These are phyloP conservation scores for Cucurbita maxima DNA, from an alignment of 306 rosid species.

Conservation along the genomic window DNA sequence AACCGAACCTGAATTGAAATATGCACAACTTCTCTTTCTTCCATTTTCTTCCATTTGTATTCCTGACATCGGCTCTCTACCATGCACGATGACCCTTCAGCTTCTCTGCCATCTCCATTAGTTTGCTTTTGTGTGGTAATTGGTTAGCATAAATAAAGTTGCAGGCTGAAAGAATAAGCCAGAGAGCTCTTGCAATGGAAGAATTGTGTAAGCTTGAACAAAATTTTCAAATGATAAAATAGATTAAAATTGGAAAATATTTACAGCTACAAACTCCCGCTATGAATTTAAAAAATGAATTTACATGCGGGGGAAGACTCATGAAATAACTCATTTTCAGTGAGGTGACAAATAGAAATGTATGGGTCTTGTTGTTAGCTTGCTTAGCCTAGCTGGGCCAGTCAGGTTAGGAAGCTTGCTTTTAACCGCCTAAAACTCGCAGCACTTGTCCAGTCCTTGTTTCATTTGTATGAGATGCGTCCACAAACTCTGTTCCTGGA, in stretches of 20 bases:
- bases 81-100: not conserved
- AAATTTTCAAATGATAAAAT: not conserved
- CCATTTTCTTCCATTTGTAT: no score
- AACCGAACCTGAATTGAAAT: not conserved
- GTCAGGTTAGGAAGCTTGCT: not conserved
- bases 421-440: not conserved
- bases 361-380: not conserved
- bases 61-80: no score
- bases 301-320: conserved; percentile 16
- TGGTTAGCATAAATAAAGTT: no score
- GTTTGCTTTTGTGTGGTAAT: not conserved
- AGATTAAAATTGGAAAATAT: not conserved
- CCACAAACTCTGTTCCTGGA: conserved; percentile 68
- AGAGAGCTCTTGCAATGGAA: not conserved
- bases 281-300: not conserved
- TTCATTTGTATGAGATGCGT: conserved; percentile 64
- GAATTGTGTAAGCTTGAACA: not conserved
- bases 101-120: not conserved
- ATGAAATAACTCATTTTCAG: not conserved
- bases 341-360: not conserved
- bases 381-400: not conserved
- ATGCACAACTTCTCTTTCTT: not conserved
- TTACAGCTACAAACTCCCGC: not conserved
- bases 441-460: conserved; percentile 30
- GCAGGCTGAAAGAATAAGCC: not conserved